Evolutionary conservation across 2,329 filamentous ascomycete species (phyloP), one percentile per base, ranked within the genome.

Genomic region (Phialophora macrospora): DNA sequence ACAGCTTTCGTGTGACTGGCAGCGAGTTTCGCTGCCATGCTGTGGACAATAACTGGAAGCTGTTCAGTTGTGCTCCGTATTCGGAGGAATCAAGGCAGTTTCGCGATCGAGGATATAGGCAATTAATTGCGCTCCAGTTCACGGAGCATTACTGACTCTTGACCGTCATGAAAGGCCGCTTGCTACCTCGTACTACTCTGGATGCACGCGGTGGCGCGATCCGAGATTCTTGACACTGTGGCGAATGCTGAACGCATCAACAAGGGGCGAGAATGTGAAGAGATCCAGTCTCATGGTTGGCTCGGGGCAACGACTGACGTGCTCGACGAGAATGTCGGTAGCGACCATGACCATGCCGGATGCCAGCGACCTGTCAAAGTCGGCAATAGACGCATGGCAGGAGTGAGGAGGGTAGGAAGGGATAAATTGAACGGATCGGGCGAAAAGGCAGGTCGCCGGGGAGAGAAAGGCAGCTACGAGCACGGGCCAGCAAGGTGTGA

Each of bases 371-470:
- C 51, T 38, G 38, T 62, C 49, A 44, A 55, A 20, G 12, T 55
- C 34, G 22, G 55, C 20, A 24, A 11, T 8, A 12, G 38, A 44
- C 38, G 38, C 38, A 44, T 44, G 38, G 38, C 38, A 44, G 14
- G 38, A 44, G 14, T 44, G 14, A n/a, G 20, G 20, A 60, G n/a
- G 46, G 14, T 60, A 8, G 28, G 30, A 52, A n/a, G 28, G 51
- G 52, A 55, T 49, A 62, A 48, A n/a, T 55, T 48, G 34, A 34
- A 55, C 60, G 17, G 48, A 62, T 62, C 44, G 49, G 60, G 60
- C 55, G 60, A 55, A 60, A 60, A 22, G 3, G 22, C 24, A 34
- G 28, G 14, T 32, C 26, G 26, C 26, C 26, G n/a, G 30, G 46
- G 30, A 60, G 34, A 51, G 30, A 38, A 49, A 20, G 12, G 44